Base-by-base conservation (phyloP, 2,329 filamentous ascomycete genomes). In the Colletotrichum graminicola region DNA sequence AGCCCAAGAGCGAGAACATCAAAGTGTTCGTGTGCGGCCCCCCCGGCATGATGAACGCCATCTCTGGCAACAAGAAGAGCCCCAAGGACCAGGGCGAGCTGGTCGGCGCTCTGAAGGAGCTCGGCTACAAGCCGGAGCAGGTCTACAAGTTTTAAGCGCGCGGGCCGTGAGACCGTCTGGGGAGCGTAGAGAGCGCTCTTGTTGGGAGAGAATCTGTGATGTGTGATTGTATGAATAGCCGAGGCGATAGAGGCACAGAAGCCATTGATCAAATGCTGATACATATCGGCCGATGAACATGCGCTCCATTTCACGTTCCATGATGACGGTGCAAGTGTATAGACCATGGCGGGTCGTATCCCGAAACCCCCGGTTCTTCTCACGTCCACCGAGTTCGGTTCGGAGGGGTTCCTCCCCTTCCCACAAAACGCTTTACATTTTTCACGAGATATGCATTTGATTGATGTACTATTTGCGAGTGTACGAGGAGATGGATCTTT, bases 11-110 rank as follows among this genome's bases (percentile, higher is more conserved):
- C 77, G 93, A 93, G 75, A 96, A 97, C 84, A 91, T 97, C 86
- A 98, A 98, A 90, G 83, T 98, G 74, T 98, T 99, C 79, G 94
- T 99, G 47, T 98, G 95, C 82, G 95, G 95, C 0, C 96, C 96
- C 16, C 95, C 95, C 3, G 93, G 92, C 52, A 81, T 98, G 87
- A 97, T 97, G 90, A 97, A 97, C 83, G 93, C 94, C 71, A 91
- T 98, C 76, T 95, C 93, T 47, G 96, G 96, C 43, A 84, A 84
- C 78, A 98, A 99, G 93, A 91, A 92, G 81, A 96, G 92, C 83
- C 94, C 95, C n/a, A 87, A 89, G 78, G 94, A 99, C 81, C 96
- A 99, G 85, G 96, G 96, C 76, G 95, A 98, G 84, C 87, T 99
- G 75, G 86, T 85, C 11, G 96, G 93, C 74, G 86, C 91, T 74